phyloP scores from a whole-genome alignment of 2,329 filamentous ascomycete genomes.

The Sporothrix luriei region DNA sequence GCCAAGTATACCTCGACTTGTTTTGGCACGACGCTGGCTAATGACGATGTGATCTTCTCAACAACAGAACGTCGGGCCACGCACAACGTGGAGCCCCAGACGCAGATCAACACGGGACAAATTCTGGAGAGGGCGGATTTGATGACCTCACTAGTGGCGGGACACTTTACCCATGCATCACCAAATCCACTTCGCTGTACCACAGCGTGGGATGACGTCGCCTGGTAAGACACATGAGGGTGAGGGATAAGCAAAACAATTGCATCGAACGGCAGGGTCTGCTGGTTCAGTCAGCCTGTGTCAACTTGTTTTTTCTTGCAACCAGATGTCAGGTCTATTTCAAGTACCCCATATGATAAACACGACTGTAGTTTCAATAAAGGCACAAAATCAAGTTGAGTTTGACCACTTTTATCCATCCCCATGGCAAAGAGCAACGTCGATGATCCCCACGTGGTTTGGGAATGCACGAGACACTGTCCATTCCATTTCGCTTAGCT shows the following conservation, averaged over 20 bases:
- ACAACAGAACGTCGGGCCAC: not conserved
- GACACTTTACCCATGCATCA: not conserved
- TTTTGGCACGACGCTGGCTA: not conserved
- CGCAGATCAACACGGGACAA: constrained; percentile 6
- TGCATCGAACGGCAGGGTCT: not conserved
- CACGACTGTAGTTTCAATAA: too few relatives aligned
- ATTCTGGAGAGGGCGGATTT: not conserved
- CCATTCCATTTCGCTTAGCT: not conserved
- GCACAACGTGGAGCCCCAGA: not conserved
- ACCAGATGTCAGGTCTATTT: too few relatives aligned
- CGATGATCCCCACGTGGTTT: constrained; percentile 1
- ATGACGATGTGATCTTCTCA: constrained; percentile 2
- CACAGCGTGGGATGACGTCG: constrained; percentile 14
- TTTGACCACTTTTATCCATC: not conserved
- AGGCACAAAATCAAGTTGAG: not conserved
- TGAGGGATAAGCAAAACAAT: not conserved
- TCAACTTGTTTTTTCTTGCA: too few relatives aligned
- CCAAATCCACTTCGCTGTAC: not conserved
- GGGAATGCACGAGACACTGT: not conserved
- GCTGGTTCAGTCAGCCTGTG: not conserved
- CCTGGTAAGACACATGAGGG: not conserved
- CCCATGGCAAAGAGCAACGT: not conserved
- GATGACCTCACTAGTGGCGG: constrained; percentile 11
- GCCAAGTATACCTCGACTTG: not conserved
- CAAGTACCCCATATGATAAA: not conserved